Conservation (phyloP, 768 basidiomycete species). For the Pisolithus albus region DNA sequence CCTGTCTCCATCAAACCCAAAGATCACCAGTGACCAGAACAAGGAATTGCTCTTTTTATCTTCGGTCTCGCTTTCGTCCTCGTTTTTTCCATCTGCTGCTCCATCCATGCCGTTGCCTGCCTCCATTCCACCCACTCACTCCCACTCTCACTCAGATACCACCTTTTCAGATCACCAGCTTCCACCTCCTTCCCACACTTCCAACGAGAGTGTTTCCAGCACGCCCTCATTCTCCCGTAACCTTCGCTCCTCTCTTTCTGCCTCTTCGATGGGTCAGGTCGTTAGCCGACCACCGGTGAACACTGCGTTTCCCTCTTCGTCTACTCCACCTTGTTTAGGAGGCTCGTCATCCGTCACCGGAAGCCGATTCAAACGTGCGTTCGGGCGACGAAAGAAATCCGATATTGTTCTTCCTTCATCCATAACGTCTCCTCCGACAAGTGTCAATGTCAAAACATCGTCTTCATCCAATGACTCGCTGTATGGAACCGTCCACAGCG, state of each 20-base stretch:
- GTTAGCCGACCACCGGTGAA: constrained; percentile 27
- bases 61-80: constrained; percentile 36
- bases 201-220: constrained; percentile 25
- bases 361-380: constrained; percentile 25
- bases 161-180: constrained; percentile 36
- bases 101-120: constrained; percentile 36
- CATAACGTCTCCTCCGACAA: constrained; percentile 11
- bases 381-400: constrained; percentile 29
- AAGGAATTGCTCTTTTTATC: constrained; percentile 35
- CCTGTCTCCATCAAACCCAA: constrained; percentile 15
- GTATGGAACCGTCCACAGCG: constrained; percentile 6
- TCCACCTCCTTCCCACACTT: constrained; percentile 30
- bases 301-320: constrained; percentile 20
- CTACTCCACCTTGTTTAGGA: constrained; percentile 19
- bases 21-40: constrained; percentile 26
- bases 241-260: constrained; percentile 18
- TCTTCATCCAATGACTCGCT: constrained; percentile 13
- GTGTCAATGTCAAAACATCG: constrained; percentile 15
- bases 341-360: constrained; percentile 17
- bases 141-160: constrained; percentile 36
- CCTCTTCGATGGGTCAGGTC: constrained; percentile 29
- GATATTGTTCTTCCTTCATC: constrained; percentile 16
- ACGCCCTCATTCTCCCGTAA: constrained; percentile 18
- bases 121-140: constrained; percentile 23
- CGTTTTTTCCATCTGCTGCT: constrained; percentile 38